Base-by-base conservation (phyloP, 2,329 filamentous ascomycete species). In the Pestalotiopsis sp. region DNA sequence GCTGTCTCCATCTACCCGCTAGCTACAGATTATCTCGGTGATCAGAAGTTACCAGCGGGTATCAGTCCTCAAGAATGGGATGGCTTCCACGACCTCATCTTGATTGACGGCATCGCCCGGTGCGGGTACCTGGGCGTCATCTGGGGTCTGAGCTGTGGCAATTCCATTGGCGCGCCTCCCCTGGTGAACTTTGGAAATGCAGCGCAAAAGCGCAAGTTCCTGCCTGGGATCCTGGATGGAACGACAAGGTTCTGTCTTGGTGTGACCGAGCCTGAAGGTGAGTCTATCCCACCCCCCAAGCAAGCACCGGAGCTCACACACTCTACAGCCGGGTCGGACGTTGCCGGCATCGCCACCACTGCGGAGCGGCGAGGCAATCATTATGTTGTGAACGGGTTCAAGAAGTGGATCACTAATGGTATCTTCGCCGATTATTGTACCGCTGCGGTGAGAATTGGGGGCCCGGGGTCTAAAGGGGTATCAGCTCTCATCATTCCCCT, bases 361-460 rank as follows among this genome's bases (percentile, higher is more conserved):
- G 71, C 72, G 11, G 61, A 64, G 13, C 17, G 70, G 25, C 69
- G 72, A 20, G 70, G 71, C 6, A 39, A 60, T 11, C 61, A 77
- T 1, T 91, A 89, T 71, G 75, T 90, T 59, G 86, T 90, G 6
- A 90, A 89, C 67, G 89, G 89, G 1, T 84, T 84, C 59, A 91
- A 91, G 79, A 89, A 89, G 75, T 89, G 87, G 87, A 91, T 91
- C 70, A 90, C 89, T 1, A 87, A 87, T 60, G 86, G 82, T 39
- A 83, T 86, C 11, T 80, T 78, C 58, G 87, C 83, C 80, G 85
- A 88, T 27, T 83, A 88, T 67, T 87, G 56, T 58, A 66, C 57
- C 45, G 64, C 39, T 13, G 36, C 86, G 9, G 86, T 87, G 13
- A 82, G 85, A 23, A 89, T 85, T 4, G 85, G 86, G 7, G 85